Evolutionary conservation across 352 stramenopile genomes (phyloP), one percentile per base, ranked within the genome.

Genomic region (Thalassiosira livingstoniorum): DNA sequence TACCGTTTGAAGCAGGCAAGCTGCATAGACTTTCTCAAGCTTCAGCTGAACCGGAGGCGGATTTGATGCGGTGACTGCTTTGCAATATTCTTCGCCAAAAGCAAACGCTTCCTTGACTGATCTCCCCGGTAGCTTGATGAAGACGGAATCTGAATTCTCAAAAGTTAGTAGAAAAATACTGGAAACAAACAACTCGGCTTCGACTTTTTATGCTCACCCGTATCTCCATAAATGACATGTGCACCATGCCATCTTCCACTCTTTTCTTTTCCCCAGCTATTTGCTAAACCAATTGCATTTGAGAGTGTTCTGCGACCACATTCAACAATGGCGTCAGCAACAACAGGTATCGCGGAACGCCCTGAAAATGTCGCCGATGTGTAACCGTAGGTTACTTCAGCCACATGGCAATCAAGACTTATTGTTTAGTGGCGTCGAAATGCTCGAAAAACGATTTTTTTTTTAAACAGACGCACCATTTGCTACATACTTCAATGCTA

Each of bases 351-450:
- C 25, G 91, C 91, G 93, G 98, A 99, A 21, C 98, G 90, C 0
- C 98, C 98, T 39, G 95, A 98, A 88, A 99, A 99, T 0, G 97
- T 98, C 21, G 98, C 98, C 0, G 96, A 97, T 3, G 97, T 99
- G 91, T 99, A 99, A 27, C 90, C 87, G 86, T 99, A 99, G 18
- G 97, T 99, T 31, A 99, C 98, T 88, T 99, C 99, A 2, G 98
- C 96, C n/a, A n/a, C n/a, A n/a, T n/a, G n/a, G n/a, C n/a, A n/a
- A n/a, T n/a, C n/a, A n/a, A n/a, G n/a, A n/a, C n/a, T n/a, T n/a
- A n/a, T n/a, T n/a, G n/a, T n/a, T n/a, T n/a, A n/a, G n/a, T n/a
- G n/a, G n/a, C n/a, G n/a, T n/a, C n/a, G n/a, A n/a, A n/a, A n/a
- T n/a, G n/a, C n/a, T n/a, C n/a, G n/a, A n/a, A n/a, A n/a, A n/a